These are phyloP conservation scores for Clonostachys chloroleuca DNA, from an alignment of 2,329 filamentous ascomycete genomes.

Conservation along the genomic window DNA sequence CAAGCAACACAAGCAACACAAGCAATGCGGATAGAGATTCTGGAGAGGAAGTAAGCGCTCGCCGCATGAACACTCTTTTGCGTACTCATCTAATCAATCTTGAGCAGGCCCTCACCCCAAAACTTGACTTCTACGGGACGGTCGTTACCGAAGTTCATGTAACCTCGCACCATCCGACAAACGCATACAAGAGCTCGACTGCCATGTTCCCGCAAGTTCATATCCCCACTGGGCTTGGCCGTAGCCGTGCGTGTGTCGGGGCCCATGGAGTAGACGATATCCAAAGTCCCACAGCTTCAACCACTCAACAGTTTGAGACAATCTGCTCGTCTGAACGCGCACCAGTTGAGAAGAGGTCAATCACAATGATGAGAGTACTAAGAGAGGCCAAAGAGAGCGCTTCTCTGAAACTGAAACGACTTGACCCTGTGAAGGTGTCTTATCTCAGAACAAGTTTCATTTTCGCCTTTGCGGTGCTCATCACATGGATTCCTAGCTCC, in stretches of 20 bases:
- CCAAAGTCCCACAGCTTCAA: constrained; percentile 1
- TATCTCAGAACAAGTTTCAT: constrained; percentile 58
- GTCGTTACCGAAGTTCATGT: constrained; percentile 46
- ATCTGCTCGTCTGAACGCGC: constrained; percentile 17
- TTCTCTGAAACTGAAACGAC: constrained; percentile 20
- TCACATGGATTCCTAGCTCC: constrained; percentile 62
- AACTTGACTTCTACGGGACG: constrained; percentile 33
- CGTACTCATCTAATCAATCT: too few relatives aligned
- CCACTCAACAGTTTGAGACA: constrained; percentile 17
- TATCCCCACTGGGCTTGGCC: constrained; percentile 5
- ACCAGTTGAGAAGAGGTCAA: background rate
- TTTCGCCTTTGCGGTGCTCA: constrained; percentile 52
- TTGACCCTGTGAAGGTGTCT: constrained; percentile 53
- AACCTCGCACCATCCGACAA: constrained; percentile 16
- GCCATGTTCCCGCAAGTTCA: constrained; percentile 4
- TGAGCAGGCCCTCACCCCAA: constrained; percentile 17
- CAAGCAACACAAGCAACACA: constrained; percentile 16
- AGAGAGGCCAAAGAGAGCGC: constrained; percentile 17
- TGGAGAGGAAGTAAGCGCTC: constrained; percentile 11
- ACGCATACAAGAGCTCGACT: background rate
- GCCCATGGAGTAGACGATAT: constrained; percentile 1
- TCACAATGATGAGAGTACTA: constrained; percentile 11
- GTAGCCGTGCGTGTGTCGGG: too few relatives aligned
- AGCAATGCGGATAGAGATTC: constrained; percentile 20
- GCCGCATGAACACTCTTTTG: constrained; percentile 6